phyloP scores from a whole-genome alignment of 2,329 filamentous ascomycete species.

The Penicillium sp. region DNA sequence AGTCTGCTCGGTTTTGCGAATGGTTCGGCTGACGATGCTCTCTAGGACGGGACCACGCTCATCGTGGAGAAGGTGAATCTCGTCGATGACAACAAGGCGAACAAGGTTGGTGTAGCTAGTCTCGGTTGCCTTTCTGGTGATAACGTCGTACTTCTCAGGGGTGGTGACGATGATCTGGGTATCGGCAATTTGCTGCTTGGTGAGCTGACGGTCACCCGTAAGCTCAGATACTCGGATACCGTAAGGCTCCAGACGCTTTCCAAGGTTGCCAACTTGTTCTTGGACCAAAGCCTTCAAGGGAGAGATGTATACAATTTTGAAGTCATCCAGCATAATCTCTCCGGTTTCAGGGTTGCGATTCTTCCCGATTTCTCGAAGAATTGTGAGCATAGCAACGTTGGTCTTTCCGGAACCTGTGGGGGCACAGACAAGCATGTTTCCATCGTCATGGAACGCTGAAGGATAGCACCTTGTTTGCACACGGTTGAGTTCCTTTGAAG shows the following conservation, averaged over 20 bases:
- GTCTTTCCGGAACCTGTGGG: slow-evolving; percentile 98
- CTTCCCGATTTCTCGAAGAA: slow-evolving; percentile 94
- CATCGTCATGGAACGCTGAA: slow-evolving; percentile 86
- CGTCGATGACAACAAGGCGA: slow-evolving; percentile 91
- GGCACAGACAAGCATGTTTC: slow-evolving; percentile 96
- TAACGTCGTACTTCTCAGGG: slow-evolving; percentile 98
- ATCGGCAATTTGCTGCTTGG: slow-evolving; percentile 96
- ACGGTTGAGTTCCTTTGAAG: slow-evolving; percentile 82
- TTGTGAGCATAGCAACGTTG: slow-evolving; percentile 96
- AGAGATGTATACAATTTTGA: slow-evolving; percentile 98
- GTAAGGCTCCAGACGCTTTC: slow-evolving; percentile 82
- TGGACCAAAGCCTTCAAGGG: slow-evolving; percentile 93
- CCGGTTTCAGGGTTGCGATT: slow-evolving; percentile 83
- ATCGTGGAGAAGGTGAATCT: slow-evolving; percentile 96
- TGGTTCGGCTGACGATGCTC: slow-evolving; percentile 92
- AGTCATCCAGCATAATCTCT: slow-evolving; percentile 91
- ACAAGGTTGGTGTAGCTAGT: slow-evolving; percentile 97
- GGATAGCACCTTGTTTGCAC: slow-evolving; percentile 94
- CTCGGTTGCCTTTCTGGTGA: slow-evolving; percentile 95
- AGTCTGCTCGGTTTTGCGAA: slow-evolving; percentile 88
- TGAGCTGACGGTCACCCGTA: slow-evolving; percentile 95
- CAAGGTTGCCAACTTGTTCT: slow-evolving; percentile 97
- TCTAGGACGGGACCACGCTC: slow-evolving; percentile 95
- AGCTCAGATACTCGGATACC: slow-evolving; percentile 93
- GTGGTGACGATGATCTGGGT: slow-evolving; percentile 98